These are phyloP conservation scores for Endotrypanum monterogeii DNA, from an alignment of 208 protist species.

Conservation along the genomic window DNA sequence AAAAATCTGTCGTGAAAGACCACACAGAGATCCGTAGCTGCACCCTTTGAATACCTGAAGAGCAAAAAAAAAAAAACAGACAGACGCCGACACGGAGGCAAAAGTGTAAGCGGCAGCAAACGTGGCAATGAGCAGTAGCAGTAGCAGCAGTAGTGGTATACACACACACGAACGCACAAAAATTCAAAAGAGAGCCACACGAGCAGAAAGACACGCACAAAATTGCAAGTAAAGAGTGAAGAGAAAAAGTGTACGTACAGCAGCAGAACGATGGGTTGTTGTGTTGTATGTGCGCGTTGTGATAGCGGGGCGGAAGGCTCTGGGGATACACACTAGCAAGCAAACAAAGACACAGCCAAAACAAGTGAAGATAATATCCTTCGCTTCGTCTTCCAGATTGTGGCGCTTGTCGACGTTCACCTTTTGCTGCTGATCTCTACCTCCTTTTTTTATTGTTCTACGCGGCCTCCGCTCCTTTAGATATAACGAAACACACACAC, in stretches of 20 bases:
- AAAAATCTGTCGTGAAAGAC: not conserved
- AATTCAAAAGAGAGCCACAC: not conserved
- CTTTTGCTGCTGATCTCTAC: not conserved
- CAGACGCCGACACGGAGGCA: not conserved
- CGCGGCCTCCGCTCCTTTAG: not conserved
- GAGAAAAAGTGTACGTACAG: not conserved
- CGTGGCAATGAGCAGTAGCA: not conserved
- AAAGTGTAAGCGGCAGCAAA: not conserved
- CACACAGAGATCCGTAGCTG: not conserved
- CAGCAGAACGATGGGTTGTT: too few relatives aligned
- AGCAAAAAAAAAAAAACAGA: not conserved
- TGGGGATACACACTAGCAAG: too few relatives aligned
- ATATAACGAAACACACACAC: not conserved
- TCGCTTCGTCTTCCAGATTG: too few relatives aligned
- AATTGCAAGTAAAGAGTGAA: not conserved
- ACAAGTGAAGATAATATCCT: not conserved
- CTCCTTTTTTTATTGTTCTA: slow-evolving; percentile 12
- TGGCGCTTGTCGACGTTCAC: not conserved
- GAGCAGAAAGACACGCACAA: not conserved
- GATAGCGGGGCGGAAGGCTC: too few relatives aligned
- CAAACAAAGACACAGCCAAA: too few relatives aligned
- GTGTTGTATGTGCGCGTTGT: too few relatives aligned
- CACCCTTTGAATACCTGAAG: not conserved
- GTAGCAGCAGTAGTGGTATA: slow-evolving; percentile 1
- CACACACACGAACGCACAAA: not conserved